phyloP scores from a whole-genome alignment of 805 yeast species.

The Ogataea paraovalis region DNA sequence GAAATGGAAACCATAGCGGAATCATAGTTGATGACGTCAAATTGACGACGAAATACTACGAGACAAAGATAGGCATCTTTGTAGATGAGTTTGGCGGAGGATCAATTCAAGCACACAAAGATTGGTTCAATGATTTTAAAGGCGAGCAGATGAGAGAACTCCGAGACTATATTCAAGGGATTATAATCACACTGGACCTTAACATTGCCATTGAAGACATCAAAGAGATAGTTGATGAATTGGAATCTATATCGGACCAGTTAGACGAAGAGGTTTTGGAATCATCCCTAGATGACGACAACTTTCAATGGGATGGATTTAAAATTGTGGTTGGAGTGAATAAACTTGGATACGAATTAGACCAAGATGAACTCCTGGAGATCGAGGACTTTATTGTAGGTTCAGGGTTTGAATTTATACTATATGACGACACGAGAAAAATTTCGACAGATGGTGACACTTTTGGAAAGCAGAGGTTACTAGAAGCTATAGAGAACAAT shows the following conservation, averaged over 20 bases:
- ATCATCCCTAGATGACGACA: conserved; percentile 6
- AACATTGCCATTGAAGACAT: conserved; percentile 1
- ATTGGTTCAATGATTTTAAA: conserved; percentile 39
- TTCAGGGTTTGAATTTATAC: conserved; percentile 42
- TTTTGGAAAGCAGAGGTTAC: conserved; percentile 37
- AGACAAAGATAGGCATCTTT: conserved; percentile 24
- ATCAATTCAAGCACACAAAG: conserved; percentile 16
- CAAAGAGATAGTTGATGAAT: conserved; percentile 12
- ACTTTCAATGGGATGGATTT: conserved; percentile 33
- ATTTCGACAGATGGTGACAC: conserved; percentile 34
- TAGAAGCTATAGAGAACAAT: conserved; percentile 39
- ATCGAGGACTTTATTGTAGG: conserved; percentile 38
- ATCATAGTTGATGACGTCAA: conserved; percentile 21
- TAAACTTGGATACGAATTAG: neutral
- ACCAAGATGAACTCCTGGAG: conserved; percentile 17
- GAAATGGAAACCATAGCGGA: conserved; percentile 21
- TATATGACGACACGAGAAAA: conserved; percentile 29
- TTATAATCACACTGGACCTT: conserved; percentile 38
- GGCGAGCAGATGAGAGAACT: conserved; percentile 38
- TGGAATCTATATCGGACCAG: conserved; percentile 18
- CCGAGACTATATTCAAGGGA: conserved; percentile 43
- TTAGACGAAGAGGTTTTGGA: conserved; percentile 24
- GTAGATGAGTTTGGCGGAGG: conserved; percentile 31
- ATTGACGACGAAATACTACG: conserved; percentile 26
- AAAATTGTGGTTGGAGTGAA: conserved; percentile 33